A percentile compares a stretch with the other conserved stretches of the same genome.
These are phyloP conservation scores for Cubamyces sp. DNA, from an alignment of 768 basidiomycete genomes.

Conservation along the genomic window DNA sequence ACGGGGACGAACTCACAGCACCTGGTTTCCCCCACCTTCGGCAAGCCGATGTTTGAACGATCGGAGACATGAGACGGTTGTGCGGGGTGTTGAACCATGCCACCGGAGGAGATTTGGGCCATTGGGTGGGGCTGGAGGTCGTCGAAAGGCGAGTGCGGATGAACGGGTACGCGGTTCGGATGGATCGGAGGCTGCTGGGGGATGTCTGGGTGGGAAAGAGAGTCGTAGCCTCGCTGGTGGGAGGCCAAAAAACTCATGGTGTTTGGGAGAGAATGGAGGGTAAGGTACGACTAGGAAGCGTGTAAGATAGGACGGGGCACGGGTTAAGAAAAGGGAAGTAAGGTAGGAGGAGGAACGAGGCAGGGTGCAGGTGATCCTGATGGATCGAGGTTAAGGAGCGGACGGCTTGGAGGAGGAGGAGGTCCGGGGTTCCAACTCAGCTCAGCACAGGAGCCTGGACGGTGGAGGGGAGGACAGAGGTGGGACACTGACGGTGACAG, in stretches of 20 bases:
- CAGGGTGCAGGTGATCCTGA: slow-evolving; percentile 22
- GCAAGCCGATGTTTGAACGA: slow-evolving; percentile 43
- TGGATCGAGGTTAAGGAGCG: slow-evolving; percentile 28
- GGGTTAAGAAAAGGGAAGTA: slow-evolving; percentile 24
- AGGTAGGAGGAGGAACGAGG: slow-evolving; percentile 26
- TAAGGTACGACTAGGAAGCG: slow-evolving; percentile 25
- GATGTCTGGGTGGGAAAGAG: slow-evolving; percentile 33
- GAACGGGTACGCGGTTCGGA: slow-evolving; percentile 27
- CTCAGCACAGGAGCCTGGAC: slow-evolving; percentile 12
- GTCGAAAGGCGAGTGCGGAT: slow-evolving; percentile 39
- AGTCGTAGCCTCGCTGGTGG: slow-evolving; percentile 35
- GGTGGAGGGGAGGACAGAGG: background rate
- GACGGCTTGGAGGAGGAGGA: slow-evolving; percentile 21
- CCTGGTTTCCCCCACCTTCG: slow-evolving; percentile 71
- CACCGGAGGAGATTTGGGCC: slow-evolving; percentile 32
- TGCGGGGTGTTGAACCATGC: slow-evolving; percentile 28
- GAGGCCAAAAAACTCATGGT: slow-evolving; percentile 40
- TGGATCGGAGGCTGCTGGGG: slow-evolving; percentile 27
- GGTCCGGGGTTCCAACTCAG: slow-evolving; percentile 24
- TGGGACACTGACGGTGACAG: slow-evolving; percentile 17
- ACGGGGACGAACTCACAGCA: slow-evolving; percentile 62
- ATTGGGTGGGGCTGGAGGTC: slow-evolving; percentile 39
- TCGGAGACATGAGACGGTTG: slow-evolving; percentile 36
- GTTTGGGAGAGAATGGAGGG: slow-evolving; percentile 1
- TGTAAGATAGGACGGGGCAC: slow-evolving; percentile 17